Evolutionary conservation across 1,139 yeast species (phyloP).

Genomic region (Saccharomyces pastorianus): DNA sequence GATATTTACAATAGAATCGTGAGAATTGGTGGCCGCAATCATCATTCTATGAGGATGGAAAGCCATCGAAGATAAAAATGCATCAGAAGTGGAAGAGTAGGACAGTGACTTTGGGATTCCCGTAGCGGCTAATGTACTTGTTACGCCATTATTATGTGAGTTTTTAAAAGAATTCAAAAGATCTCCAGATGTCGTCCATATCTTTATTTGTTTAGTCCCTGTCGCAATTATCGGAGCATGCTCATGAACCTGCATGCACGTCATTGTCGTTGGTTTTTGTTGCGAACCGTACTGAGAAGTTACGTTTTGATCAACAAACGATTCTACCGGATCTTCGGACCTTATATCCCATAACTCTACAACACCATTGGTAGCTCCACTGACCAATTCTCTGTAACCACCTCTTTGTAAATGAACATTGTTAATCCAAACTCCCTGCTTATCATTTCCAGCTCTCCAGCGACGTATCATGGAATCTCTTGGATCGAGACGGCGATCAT

Average conservation of each 20-base stretch:
- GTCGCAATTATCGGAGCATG: constrained; percentile 92
- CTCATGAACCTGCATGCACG: constrained; percentile 79
- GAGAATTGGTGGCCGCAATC: constrained; percentile 78
- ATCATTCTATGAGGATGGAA: constrained; percentile 95
- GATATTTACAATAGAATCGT: constrained; percentile 65
- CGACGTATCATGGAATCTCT: constrained; percentile 78
- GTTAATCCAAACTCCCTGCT: constrained; percentile 50
- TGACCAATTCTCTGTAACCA: constrained; percentile 81
- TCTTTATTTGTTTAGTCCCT: constrained; percentile 71
- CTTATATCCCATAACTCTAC: constrained; percentile 91
- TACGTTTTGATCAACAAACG: constrained; percentile 49
- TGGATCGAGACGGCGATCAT: constrained; percentile 80
- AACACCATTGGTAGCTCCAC: constrained; percentile 76
- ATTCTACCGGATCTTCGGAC: constrained; percentile 56
- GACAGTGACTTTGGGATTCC: constrained; percentile 22
- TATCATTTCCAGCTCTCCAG: constrained; percentile 47
- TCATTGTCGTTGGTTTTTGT: constrained; percentile 36
- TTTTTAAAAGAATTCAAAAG: constrained; percentile 55
- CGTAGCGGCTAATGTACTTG: constrained; percentile 28
- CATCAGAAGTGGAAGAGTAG: constrained; percentile 20
- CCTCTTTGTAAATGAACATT: constrained; percentile 96
- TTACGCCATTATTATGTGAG: constrained; percentile 26
- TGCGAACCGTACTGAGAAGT: constrained; percentile 14
- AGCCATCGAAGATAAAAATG: constrained; percentile 56
- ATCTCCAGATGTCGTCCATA: constrained; percentile 85